These are phyloP conservation scores for Penicillium paxilli DNA, from an alignment of 495 filamentous ascomycete species.

Conservation along the genomic window DNA sequence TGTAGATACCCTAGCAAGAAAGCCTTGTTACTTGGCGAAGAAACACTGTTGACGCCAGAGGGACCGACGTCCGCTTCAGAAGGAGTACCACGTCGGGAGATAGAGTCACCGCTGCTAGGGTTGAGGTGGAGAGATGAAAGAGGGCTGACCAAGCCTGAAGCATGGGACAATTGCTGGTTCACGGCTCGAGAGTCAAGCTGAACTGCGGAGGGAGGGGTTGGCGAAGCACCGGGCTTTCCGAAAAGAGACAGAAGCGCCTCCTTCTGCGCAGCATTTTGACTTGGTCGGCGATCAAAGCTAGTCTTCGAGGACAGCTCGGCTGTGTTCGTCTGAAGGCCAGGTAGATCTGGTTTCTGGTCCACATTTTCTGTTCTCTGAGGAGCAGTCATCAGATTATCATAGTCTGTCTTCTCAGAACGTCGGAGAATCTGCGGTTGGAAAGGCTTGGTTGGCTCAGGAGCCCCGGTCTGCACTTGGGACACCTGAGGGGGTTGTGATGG, in stretches of 20 bases:
- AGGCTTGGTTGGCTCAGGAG: slow-evolving; percentile 39
- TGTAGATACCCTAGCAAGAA: slow-evolving; percentile 79
- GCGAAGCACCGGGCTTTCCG: slow-evolving; percentile 50
- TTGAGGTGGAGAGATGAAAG: slow-evolving; percentile 40
- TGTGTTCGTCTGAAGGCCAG: slow-evolving; percentile 1
- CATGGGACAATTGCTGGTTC: slow-evolving; percentile 15
- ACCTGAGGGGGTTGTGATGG: slow-evolving; percentile 14
- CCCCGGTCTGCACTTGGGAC: slow-evolving; percentile 13
- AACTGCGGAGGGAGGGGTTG: slow-evolving; percentile 17
- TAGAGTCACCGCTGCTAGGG: slow-evolving; percentile 37
- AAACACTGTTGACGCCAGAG: slow-evolving; percentile 44
- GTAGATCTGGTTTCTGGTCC: slow-evolving; percentile 17
- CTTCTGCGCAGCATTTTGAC: slow-evolving; percentile 60
- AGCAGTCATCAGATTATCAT: slow-evolving; percentile 19
- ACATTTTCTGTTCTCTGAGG: slow-evolving; percentile 2
- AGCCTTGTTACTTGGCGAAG: slow-evolving; percentile 69
- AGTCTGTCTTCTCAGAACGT: slow-evolving; percentile 44
- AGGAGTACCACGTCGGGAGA: slow-evolving; percentile 36
- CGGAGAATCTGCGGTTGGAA: slow-evolving; percentile 64
- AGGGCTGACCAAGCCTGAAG: slow-evolving; percentile 45
- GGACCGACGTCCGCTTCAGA: slow-evolving; percentile 48
- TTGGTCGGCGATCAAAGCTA: slow-evolving; percentile 41
- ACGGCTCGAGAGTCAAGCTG: slow-evolving; percentile 28
- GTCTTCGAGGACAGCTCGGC: slow-evolving; percentile 8
- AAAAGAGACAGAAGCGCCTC: slow-evolving; percentile 71